Evolutionary conservation across 768 basidiomycete species (phyloP), one percentile per base, ranked within the genome.

Genomic region (Daedaleopsis sinensis): DNA sequence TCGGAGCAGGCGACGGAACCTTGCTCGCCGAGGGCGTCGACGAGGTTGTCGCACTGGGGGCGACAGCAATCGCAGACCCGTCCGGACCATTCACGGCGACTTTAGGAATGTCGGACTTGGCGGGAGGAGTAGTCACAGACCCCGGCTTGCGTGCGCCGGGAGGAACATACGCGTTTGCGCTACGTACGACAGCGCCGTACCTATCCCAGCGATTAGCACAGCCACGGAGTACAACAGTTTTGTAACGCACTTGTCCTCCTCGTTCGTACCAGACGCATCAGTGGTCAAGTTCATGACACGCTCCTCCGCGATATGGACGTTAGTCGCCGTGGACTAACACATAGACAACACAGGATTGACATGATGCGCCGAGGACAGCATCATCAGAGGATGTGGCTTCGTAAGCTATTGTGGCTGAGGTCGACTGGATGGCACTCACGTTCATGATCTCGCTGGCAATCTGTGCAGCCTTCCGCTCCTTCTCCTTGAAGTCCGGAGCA

Each of bases 371-470:
- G 5, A 42, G 36, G 5, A 35, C 8, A 47, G 48, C 52, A 32
- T 32, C 27, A 32, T 32, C 53, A 48, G 38, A 23, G 55, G 19
- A 18, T 9, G 46, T 51, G 62, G 63, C 32, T 43, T 38, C 27
- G 32, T 39, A 21, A 50, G 50, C 55, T 15, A 38, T 42, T 52
- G 38, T n/a, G 12, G 36, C 32, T 24, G 18, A 19, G 12, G 18
- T 5, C 13, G 10, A 18, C 3, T 42, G 32, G 16, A 19, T 19
- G 56, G 37, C 42, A 78, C 90, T 62, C 75, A 94, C 96, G 55
- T 86, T 85, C 72, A 92, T 79, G 67, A 98, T 98, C 77, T 98
- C 96, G 66, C 88, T 89, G 11, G 96, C 97, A 66, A 98, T 83
- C 66, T 84, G 84, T 71, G 88, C 89, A 5, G 97, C 97, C 73